phyloP scores from a whole-genome alignment of 2,329 filamentous ascomycete species.

The Dactylellina drechsleri region DNA sequence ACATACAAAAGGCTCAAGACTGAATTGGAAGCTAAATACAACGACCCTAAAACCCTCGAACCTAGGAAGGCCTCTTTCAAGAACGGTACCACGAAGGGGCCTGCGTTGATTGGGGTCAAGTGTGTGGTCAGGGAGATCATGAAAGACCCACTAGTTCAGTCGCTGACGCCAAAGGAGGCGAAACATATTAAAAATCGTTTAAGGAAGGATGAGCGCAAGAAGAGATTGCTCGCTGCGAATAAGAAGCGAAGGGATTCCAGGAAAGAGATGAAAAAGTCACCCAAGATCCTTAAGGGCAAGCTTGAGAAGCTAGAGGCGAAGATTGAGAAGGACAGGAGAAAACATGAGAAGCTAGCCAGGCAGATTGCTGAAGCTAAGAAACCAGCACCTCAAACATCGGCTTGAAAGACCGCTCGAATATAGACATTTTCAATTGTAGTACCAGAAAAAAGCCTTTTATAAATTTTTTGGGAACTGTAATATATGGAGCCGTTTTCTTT shows the following conservation, averaged over 20 bases:
- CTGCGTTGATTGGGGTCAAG: slow-evolving; percentile 26
- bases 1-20: slow-evolving; percentile 43
- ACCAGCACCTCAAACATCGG: neutral
- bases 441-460: neutral
- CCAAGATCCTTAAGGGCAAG: slow-evolving; percentile 36
- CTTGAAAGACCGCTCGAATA: too few species aligned
- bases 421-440: neutral
- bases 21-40: slow-evolving; percentile 25
- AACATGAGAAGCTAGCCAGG: slow-evolving; percentile 32
- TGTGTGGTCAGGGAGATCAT: slow-evolving; percentile 39
- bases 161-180: slow-evolving; percentile 36
- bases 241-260: slow-evolving; percentile 27
- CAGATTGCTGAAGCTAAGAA: slow-evolving; percentile 22
- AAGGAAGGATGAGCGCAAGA: slow-evolving; percentile 47
- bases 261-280: slow-evolving; percentile 33
- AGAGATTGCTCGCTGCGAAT: slow-evolving; percentile 39
- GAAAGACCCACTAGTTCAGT: slow-evolving; percentile 30
- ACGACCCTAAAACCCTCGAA: slow-evolving; percentile 14
- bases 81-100: slow-evolving; percentile 15
- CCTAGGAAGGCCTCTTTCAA: slow-evolving; percentile 21
- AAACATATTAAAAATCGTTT: slow-evolving; percentile 42
- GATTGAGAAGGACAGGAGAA: slow-evolving; percentile 44
- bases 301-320: slow-evolving; percentile 33
- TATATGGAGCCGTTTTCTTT: too few species aligned
- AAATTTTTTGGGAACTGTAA: too few species aligned